Evolutionary conservation across 202 grass and related monocot species (phyloP).

Genomic region (Schoenoplectus triqueter): DNA sequence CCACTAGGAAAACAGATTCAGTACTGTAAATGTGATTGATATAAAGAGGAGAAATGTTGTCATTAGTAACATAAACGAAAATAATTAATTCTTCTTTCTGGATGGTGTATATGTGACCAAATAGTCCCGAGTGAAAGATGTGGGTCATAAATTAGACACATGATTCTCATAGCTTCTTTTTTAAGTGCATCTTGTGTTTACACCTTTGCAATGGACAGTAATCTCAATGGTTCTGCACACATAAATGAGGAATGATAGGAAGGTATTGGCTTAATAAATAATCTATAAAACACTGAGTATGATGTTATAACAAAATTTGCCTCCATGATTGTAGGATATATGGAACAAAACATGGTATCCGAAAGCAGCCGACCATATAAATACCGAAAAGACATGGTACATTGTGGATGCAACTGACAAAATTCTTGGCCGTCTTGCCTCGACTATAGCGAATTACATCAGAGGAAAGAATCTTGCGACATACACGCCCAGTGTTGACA

Average conservation of each 20-base stretch:
- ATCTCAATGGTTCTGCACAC: not conserved
- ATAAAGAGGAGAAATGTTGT: not conserved
- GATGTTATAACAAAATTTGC: not conserved
- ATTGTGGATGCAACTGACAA: slow-evolving; percentile 91
- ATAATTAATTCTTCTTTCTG: not conserved
- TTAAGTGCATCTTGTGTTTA: not conserved
- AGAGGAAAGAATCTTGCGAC: slow-evolving; percentile 96
- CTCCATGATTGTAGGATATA: slow-evolving; percentile 66
- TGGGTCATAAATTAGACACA: not conserved
- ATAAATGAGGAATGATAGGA: slow-evolving; percentile 1
- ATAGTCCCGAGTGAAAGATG: not conserved
- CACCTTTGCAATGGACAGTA: not conserved
- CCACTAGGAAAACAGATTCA: too few species aligned
- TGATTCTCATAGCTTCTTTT: not conserved
- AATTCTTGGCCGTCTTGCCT: slow-evolving; percentile 91
- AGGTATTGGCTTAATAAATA: not conserved
- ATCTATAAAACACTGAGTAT: not conserved
- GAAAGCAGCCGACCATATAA: slow-evolving; percentile 89
- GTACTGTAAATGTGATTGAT: not conserved
- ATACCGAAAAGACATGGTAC: slow-evolving; percentile 92
- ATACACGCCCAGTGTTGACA: slow-evolving; percentile 96
- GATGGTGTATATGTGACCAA: not conserved
- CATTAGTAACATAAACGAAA: not conserved
- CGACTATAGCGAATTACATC: slow-evolving; percentile 93
- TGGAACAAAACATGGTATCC: slow-evolving; percentile 99